phyloP scores from a whole-genome alignment of 2,329 filamentous ascomycete genomes.

The Pyrenophora seminiperda region DNA sequence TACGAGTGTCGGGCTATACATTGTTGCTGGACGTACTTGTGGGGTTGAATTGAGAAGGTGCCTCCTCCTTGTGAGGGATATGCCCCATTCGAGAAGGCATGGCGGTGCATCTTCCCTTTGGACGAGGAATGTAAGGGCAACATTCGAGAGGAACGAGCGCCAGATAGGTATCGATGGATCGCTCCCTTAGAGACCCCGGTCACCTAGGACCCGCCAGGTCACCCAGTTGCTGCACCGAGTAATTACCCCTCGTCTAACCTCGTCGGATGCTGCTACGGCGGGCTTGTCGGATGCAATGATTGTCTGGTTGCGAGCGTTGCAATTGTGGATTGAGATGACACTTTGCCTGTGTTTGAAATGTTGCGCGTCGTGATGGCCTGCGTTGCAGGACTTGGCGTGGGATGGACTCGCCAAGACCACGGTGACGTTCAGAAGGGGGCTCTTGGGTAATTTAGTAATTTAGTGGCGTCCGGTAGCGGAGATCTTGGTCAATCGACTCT shows the following conservation, averaged over 20 bases:
- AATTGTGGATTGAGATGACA: conserved; percentile 12
- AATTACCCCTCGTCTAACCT: conserved; percentile 16
- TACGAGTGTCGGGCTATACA: conserved; percentile 28
- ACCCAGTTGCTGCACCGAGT: conserved; percentile 27
- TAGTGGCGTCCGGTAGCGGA: conserved; percentile 31
- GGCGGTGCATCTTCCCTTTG: conserved; percentile 79
- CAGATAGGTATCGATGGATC: conserved; percentile 29
- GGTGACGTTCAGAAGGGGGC: conserved; percentile 32
- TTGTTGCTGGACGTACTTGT: conserved; percentile 67
- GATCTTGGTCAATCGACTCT: conserved; percentile 30
- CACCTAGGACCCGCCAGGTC: conserved; percentile 42
- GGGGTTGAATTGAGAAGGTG: conserved; percentile 85
- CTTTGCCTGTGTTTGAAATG: conserved; percentile 17
- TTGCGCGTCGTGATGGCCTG: conserved; percentile 29
- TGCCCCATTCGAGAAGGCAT: conserved; percentile 81
- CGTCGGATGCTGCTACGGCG: conserved; percentile 6
- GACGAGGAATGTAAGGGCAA: conserved; percentile 64
- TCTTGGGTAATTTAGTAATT: conserved; percentile 28
- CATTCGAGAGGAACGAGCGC: conserved; percentile 53
- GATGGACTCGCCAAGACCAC: conserved; percentile 45
- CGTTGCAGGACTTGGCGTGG: conserved; percentile 34
- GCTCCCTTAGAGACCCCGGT: conserved; percentile 46
- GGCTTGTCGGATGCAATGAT: conserved; percentile 22
- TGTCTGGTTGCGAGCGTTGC: conserved; percentile 9
- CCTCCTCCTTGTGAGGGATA: conserved; percentile 70